These are phyloP conservation scores for Penicillium sp. DNA, from an alignment of 2,329 filamentous ascomycete genomes.

Conservation along the genomic window DNA sequence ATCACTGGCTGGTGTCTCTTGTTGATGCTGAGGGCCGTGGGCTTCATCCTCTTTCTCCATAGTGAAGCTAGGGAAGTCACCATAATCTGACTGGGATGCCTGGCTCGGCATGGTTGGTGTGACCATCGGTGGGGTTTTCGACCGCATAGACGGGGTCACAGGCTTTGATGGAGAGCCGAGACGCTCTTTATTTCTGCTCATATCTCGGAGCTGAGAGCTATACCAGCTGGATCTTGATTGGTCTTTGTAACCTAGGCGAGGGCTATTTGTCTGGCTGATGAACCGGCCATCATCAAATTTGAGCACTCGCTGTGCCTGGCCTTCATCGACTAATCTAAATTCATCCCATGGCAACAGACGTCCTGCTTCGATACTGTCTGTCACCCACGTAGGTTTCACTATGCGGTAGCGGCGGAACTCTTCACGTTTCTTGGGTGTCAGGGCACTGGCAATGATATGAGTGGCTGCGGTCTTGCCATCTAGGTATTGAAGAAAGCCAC, in stretches of 20 bases:
- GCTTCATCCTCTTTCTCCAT: not conserved
- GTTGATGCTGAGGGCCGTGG: not conserved
- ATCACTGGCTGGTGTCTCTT: not conserved
- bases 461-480: conserved; percentile 92
- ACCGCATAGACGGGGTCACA: not conserved
- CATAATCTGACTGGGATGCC: conserved; percentile 39
- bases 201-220: conserved; percentile 55
- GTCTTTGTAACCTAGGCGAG: conserved; percentile 61
- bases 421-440: conserved; percentile 85
- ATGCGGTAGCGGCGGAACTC: conserved; percentile 84
- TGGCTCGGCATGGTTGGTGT: conserved; percentile 6
- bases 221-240: conserved; percentile 81
- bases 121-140: conserved; percentile 22
- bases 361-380: conserved; percentile 75
- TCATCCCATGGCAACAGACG: conserved; percentile 75
- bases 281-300: conserved; percentile 56
- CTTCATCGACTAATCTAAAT: conserved; percentile 78
- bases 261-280: conserved; percentile 56
- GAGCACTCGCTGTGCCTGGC: conserved; percentile 69
- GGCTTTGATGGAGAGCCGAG: conserved; percentile 2
- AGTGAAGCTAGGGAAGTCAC: conserved; percentile 31
- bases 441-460: conserved; percentile 81
- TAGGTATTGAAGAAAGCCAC: conserved; percentile 85
- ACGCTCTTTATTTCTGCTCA: conserved; percentile 21
- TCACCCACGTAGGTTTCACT: conserved; percentile 88